These are phyloP conservation scores for Pyrenula massariospora DNA, from an alignment of 495 filamentous ascomycete species.

Conservation along the genomic window DNA sequence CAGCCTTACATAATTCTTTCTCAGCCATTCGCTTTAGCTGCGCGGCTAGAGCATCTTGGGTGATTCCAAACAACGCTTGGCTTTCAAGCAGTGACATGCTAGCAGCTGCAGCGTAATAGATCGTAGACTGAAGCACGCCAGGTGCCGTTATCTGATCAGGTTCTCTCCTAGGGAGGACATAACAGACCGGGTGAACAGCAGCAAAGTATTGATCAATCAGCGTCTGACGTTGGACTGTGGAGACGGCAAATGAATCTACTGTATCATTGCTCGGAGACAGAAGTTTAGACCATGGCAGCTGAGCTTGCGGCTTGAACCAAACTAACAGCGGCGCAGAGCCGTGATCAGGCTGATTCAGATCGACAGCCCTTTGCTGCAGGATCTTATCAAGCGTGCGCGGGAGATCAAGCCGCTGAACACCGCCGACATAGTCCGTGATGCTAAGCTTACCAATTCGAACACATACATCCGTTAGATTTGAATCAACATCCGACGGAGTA, in stretches of 20 bases:
- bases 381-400: not conserved
- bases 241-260: not conserved
- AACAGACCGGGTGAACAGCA: constrained; percentile 50
- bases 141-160: not conserved
- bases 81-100: constrained; percentile 45
- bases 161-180: constrained; percentile 25
- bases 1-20: constrained; percentile 48
- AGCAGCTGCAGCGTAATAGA: constrained; percentile 54
- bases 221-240: not conserved
- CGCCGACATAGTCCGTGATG: constrained; percentile 2
- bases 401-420: not conserved
- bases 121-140: constrained; percentile 17
- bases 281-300: not conserved
- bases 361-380: not conserved
- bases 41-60: constrained; percentile 41
- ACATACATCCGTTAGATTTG: constrained; percentile 26
- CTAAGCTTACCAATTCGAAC: constrained; percentile 30
- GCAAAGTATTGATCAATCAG: constrained; percentile 18
- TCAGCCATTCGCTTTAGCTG: constrained; percentile 53
- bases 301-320: constrained; percentile 1
- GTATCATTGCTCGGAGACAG: not conserved
- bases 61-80: constrained; percentile 33
- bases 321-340: not conserved
- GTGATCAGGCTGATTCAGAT: not conserved
- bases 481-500: not conserved